These are phyloP conservation scores for Pythium phragmiticola DNA, from an alignment of 352 stramenopile species.

Conservation along the genomic window DNA sequence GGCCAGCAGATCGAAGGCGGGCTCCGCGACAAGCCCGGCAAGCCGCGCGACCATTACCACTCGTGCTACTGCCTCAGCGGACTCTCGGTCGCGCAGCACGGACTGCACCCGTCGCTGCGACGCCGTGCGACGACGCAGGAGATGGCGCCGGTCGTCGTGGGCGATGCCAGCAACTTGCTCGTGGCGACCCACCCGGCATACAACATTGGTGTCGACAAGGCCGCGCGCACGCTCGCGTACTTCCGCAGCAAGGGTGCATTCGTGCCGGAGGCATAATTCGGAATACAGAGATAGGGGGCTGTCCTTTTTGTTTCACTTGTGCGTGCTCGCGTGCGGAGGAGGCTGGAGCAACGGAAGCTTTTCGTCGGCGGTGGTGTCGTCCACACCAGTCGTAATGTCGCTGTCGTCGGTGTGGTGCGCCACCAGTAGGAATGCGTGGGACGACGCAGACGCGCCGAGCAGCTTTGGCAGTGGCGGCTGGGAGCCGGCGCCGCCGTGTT, in stretches of 20 bases:
- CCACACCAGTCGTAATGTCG: constrained; percentile 19
- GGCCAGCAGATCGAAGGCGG: constrained; percentile 93
- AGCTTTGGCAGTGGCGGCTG: constrained; percentile 51
- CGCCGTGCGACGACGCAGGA: constrained; percentile 27
- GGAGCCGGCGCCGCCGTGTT: constrained; percentile 30
- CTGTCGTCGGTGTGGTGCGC: constrained; percentile 23
- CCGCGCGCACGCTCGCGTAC: constrained; percentile 57
- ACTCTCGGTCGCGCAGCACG: constrained; percentile 93
- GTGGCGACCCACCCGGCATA: constrained; percentile 87
- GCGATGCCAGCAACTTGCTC: constrained; percentile 72
- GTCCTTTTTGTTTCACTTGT: neutral
- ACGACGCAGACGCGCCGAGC: constrained; percentile 33
- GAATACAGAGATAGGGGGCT: neutral
- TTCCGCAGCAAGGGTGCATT: constrained; percentile 66
- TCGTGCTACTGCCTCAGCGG: constrained; percentile 98
- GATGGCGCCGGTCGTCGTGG: constrained; percentile 46
- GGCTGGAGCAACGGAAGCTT: constrained; percentile 49
- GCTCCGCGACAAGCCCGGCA: constrained; percentile 93
- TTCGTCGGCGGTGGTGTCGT: constrained; percentile 29
- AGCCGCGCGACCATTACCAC: constrained; percentile 98
- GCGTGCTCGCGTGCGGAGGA: constrained; percentile 1
- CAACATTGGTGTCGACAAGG: constrained; percentile 92
- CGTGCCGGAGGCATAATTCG: constrained; percentile 26
- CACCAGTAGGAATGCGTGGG: constrained; percentile 18
- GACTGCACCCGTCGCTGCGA: constrained; percentile 22